phyloP scores from a whole-genome alignment of 164 flowering plant species.

The Magnolia sinica region DNA sequence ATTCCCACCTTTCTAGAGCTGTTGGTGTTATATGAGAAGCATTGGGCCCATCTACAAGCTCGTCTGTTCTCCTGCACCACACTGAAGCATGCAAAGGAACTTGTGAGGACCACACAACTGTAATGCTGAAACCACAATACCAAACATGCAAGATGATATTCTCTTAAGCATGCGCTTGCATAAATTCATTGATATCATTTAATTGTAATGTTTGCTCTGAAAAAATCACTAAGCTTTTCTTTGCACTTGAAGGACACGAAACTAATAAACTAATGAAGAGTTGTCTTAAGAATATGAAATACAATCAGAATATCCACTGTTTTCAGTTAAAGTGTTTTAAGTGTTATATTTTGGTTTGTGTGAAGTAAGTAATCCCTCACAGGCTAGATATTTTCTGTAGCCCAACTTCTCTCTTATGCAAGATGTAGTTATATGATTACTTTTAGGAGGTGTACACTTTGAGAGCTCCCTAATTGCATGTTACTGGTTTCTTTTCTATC shows the following conservation, averaged over 20 bases:
- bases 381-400: too few species aligned
- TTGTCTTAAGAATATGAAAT: too few species aligned
- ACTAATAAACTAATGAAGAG: neutral
- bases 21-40: slow-evolving; percentile 90
- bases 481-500: neutral
- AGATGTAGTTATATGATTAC: neutral
- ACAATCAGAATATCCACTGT: too few species aligned
- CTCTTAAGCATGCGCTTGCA: too few species aligned
- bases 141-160: too few species aligned
- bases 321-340: neutral
- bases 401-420: neutral
- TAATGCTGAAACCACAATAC: neutral
- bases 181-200: too few species aligned
- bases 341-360: neutral
- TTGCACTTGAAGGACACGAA: neutral
- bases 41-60: slow-evolving; percentile 95
- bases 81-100: slow-evolving; percentile 33
- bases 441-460: neutral
- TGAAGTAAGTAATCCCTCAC: too few species aligned
- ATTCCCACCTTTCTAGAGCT: slow-evolving; percentile 86
- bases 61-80: slow-evolving; percentile 98
- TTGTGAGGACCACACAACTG: neutral
- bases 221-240: too few species aligned
- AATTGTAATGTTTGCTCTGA: neutral
- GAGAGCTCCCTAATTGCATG: neutral